Percentiles rank a stretch among this genome's conserved stretches.
These are phyloP conservation scores for Boletus pseudo-olivaceus DNA, from an alignment of 768 basidiomycete species.

Conservation along the genomic window DNA sequence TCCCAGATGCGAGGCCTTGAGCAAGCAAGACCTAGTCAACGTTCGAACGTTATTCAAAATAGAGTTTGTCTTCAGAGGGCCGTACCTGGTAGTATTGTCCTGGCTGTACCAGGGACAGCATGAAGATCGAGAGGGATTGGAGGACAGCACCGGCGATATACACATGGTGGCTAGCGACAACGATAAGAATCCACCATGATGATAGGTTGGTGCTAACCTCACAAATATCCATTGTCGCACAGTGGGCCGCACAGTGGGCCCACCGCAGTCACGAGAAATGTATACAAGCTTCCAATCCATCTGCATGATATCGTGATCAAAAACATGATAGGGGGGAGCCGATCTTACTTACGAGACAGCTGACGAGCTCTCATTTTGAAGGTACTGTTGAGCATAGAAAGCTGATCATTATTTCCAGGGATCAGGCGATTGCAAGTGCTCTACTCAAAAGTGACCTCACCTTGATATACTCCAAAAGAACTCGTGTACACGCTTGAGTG, in stretches of 20 bases:
- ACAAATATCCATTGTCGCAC: slow-evolving; percentile 30
- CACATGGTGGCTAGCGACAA: slow-evolving; percentile 9
- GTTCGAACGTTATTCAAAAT: background rate
- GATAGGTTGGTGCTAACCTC: background rate
- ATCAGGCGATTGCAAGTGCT: background rate
- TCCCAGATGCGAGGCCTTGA: slow-evolving; percentile 43
- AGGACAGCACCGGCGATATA: slow-evolving; percentile 25
- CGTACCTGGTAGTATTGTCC: slow-evolving; percentile 35
- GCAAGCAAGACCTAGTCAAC: slow-evolving; percentile 37
- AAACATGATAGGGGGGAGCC: too few species aligned
- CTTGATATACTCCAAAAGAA: slow-evolving; percentile 30
- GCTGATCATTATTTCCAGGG: slow-evolving; percentile 1
- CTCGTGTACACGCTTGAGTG: slow-evolving; percentile 10
- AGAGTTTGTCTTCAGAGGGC: background rate
- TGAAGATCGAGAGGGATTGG: slow-evolving; percentile 33
- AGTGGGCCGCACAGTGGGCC: slow-evolving; percentile 25
- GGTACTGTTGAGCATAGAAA: slow-evolving; percentile 20
- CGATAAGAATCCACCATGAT: background rate
- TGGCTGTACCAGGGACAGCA: slow-evolving; percentile 35
- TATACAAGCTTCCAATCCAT: slow-evolving; percentile 26
- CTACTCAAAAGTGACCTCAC: background rate
- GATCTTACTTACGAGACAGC: slow-evolving; percentile 20
- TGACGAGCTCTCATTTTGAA: slow-evolving; percentile 21
- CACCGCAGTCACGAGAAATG: slow-evolving; percentile 16
- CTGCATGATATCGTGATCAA: slow-evolving; percentile 4